phyloP scores from a whole-genome alignment of 148 eudicot species.

The Camellia granthamiana region DNA sequence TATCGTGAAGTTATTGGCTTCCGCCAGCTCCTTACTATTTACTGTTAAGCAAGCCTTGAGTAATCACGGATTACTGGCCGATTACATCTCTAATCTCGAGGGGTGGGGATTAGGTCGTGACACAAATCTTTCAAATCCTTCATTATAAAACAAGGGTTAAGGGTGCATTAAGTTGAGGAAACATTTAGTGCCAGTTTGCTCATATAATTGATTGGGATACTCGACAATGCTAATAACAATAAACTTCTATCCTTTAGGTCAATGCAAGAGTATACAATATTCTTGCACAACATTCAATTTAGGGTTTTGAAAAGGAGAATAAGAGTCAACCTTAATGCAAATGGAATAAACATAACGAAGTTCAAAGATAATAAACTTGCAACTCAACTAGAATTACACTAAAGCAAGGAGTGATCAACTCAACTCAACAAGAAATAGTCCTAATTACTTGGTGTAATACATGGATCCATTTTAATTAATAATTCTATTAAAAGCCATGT shows the following conservation, averaged over 20 bases:
- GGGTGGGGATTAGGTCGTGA: too few relatives aligned
- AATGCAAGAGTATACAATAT: too few relatives aligned
- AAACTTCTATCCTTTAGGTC: too few relatives aligned
- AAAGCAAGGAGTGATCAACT: background rate
- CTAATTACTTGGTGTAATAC: background rate
- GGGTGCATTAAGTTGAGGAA: background rate
- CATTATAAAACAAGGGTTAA: background rate
- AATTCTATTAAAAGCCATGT: background rate
- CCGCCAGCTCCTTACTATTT: too few relatives aligned
- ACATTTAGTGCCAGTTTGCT: background rate
- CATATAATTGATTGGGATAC: background rate
- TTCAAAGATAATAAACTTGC: background rate
- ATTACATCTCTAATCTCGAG: too few relatives aligned
- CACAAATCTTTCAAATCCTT: background rate
- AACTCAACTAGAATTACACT: background rate
- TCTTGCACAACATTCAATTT: too few relatives aligned
- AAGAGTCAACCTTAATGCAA: background rate
- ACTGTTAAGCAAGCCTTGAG: too few relatives aligned
- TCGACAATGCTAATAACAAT: background rate
- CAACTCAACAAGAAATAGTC: background rate
- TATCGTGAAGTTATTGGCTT: too few relatives aligned
- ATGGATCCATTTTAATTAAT: background rate
- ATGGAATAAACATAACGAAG: background rate
- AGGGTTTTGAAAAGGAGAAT: too few relatives aligned
- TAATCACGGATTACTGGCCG: too few relatives aligned